phyloP scores from a whole-genome alignment of 495 filamentous ascomycete genomes.

The Neurospora sp. region DNA sequence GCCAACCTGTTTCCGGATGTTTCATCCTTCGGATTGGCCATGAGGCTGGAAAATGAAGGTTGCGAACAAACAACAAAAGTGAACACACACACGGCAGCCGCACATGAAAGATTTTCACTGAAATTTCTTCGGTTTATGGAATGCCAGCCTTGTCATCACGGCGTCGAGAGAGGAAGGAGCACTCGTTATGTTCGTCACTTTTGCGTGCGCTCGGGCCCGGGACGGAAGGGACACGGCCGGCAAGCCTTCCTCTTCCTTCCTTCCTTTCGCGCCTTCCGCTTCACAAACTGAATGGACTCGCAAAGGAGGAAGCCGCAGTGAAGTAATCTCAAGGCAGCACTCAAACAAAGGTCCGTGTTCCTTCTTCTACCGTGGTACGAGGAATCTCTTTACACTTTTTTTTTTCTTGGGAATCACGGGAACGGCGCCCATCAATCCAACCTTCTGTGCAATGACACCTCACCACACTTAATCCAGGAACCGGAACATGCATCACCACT shows the following conservation, averaged over 20 bases:
- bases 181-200: background rate
- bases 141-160: background rate
- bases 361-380: background rate
- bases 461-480: background rate
- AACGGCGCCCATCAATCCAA: background rate
- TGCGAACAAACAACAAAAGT: background rate
- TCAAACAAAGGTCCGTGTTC: background rate
- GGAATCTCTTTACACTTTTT: background rate
- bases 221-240: constrained; percentile 5
- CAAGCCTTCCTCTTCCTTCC: background rate
- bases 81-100: background rate
- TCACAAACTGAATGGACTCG: background rate
- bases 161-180: background rate
- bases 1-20: background rate
- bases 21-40: background rate
- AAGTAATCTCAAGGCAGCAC: background rate
- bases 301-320: too few relatives aligned
- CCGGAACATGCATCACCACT: background rate
- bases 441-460: background rate
- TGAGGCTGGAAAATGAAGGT: background rate
- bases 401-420: background rate
- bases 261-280: background rate
- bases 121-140: background rate
- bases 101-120: background rate
- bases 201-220: background rate